Evolutionary conservation across 1,284 basidiomycete species (phyloP), one percentile per base, ranked within the genome.

Genomic region (Austroboletus novae-zelandiae): DNA sequence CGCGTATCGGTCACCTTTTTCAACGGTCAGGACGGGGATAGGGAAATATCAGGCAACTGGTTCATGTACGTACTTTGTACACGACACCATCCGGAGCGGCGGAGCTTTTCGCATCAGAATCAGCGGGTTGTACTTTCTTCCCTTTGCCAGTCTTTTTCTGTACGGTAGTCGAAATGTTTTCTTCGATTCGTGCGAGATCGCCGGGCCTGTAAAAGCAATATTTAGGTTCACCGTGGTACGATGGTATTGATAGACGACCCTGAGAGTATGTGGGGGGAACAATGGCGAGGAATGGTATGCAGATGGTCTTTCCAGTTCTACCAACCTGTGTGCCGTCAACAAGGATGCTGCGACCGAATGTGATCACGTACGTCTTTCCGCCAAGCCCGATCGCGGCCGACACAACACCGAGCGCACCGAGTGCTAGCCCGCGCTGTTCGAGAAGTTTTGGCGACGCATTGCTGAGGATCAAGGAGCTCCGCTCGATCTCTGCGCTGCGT

Each of bases 251-350:
- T 44, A 50, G 34, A 60, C 69, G 51, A 67, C 83, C 83, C 93
- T 81, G 60, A 97, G 83, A 0, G 83, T 86, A 71, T 98, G 94
- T 5, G 92, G 87, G 9, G 92, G 92, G 54, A 97, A 88, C 1
- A 80, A 57, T 0, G 83, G 74, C 23, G 74, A 81, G 1, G 80
- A 73, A 62, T 94, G 89, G 61, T 91, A 90, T 14, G 91, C 92
- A 6, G 82, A 71, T 0, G 94, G 90, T 53, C 92, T 75, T 64
- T 94, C 89, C 14, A 98, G 74, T 69, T 96, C 93, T 40, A 97
- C 80, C 47, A 97, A 71, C 49, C 91, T 94, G 57, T 54, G 59
- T 70, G 77, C 72, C 59, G 50, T 45, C 50, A 25, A 49, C 29
- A 54, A 34, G 54, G 51, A 35, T 9, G 35, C 46, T 44, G n/a